phyloP scores from a whole-genome alignment of 208 protist species.

The Leishmania aethiopica region DNA sequence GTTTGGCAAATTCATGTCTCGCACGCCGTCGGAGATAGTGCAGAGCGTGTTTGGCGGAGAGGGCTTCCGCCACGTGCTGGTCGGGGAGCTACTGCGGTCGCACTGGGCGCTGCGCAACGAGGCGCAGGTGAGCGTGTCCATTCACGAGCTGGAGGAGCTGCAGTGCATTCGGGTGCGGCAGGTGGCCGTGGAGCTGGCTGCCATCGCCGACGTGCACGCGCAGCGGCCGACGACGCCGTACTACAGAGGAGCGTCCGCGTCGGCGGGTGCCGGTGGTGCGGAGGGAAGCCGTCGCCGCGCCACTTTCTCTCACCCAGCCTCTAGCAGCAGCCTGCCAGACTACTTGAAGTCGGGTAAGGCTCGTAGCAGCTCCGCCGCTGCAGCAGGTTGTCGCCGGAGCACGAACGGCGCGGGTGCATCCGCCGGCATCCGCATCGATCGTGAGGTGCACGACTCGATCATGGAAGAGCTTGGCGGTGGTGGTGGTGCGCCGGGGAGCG shows the following conservation, averaged over 20 bases:
- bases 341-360: slow-evolving; percentile 25
- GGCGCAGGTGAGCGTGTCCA: slow-evolving; percentile 79
- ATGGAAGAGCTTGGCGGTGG: slow-evolving; percentile 47
- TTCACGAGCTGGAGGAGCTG: slow-evolving; percentile 85
- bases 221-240: slow-evolving; percentile 32
- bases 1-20: slow-evolving; percentile 70
- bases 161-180: slow-evolving; percentile 80
- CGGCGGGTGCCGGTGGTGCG: neutral
- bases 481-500: neutral
- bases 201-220: slow-evolving; percentile 83
- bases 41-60: slow-evolving; percentile 87
- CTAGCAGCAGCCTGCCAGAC: slow-evolving; percentile 28
- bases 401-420: neutral
- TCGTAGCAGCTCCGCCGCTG: neutral
- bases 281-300: neutral
- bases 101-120: slow-evolving; percentile 85
- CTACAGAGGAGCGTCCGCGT: neutral
- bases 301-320: neutral
- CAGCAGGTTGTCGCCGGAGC: neutral
- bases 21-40: slow-evolving; percentile 83
- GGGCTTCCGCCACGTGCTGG: slow-evolving; percentile 56
- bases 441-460: slow-evolving; percentile 40
- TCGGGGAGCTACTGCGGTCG: slow-evolving; percentile 76
- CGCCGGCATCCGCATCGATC: slow-evolving; percentile 2
- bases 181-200: slow-evolving; percentile 63